A percentile compares a stretch with the other conserved stretches of the same genome.
Conservation (phyloP, 163 green algal genomes). For the Volvox carteri region DNA sequence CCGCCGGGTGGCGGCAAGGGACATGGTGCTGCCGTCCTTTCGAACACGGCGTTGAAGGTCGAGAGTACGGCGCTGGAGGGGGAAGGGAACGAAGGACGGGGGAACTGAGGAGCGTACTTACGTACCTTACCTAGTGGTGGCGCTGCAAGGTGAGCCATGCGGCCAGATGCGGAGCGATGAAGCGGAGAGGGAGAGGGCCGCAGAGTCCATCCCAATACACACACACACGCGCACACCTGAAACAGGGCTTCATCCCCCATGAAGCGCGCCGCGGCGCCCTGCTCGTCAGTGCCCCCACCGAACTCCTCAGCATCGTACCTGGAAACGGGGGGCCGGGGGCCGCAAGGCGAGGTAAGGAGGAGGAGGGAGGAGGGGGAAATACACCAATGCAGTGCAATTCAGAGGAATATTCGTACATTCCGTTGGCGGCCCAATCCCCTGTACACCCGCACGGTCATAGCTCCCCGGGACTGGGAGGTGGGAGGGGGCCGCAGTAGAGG, state of each 20-base stretch:
- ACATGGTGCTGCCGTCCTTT: slow-evolving; percentile 92
- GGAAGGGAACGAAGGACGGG: not conserved
- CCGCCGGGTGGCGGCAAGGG: slow-evolving; percentile 88
- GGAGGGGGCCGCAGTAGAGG: too few relatives aligned
- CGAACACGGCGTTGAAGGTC: slow-evolving; percentile 77
- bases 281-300: slow-evolving; percentile 63
- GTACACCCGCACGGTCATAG: too few relatives aligned
- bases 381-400: too few relatives aligned
- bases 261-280: slow-evolving; percentile 67
- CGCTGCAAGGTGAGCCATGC: too few relatives aligned
- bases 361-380: too few relatives aligned
- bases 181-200: too few relatives aligned
- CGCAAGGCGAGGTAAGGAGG: not conserved
- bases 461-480: too few relatives aligned
- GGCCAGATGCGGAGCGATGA: too few relatives aligned
- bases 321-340: not conserved
- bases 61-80: slow-evolving; percentile 74
- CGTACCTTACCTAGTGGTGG: too few relatives aligned
- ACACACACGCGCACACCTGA: slow-evolving; percentile 59
- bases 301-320: slow-evolving; percentile 94
- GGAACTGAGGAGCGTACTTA: not conserved
- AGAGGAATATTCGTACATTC: not conserved
- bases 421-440: not conserved
- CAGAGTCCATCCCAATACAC: too few relatives aligned
- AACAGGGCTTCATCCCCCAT: slow-evolving; percentile 80